phyloP scores from a whole-genome alignment of 2,329 filamentous ascomycete species.

The Dactylella cylindrospora region DNA sequence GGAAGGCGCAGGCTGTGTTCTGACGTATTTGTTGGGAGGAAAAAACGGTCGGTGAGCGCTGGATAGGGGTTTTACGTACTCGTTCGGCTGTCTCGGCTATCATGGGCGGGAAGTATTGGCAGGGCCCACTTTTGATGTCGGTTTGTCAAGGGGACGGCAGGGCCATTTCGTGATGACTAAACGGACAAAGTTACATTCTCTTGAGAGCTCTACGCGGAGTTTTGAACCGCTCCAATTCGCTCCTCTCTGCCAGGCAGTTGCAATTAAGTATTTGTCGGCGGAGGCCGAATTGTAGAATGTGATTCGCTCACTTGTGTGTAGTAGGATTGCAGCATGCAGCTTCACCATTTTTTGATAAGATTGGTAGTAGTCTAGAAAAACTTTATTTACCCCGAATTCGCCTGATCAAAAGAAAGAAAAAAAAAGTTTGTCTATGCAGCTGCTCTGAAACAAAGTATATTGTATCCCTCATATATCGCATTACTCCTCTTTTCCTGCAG shows the following conservation, averaged over 20 bases:
- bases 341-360: not conserved
- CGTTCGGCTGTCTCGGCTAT: conserved; percentile 12
- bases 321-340: too few relatives aligned
- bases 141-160: not conserved
- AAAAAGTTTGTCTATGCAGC: too few relatives aligned
- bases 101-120: not conserved
- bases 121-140: not conserved
- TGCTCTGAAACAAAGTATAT: too few relatives aligned
- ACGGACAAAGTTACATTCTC: too few relatives aligned
- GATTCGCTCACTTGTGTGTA: too few relatives aligned
- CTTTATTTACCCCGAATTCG: too few relatives aligned
- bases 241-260: too few relatives aligned
- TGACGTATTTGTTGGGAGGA: conserved; percentile 18
- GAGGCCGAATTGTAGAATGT: too few relatives aligned
- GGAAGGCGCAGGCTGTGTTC: conserved; percentile 2
- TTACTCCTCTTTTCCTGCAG: not conserved
- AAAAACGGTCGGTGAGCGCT: not conserved
- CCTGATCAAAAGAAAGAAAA: too few relatives aligned
- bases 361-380: not conserved
- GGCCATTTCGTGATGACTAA: conserved; percentile 18
- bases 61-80: conserved; percentile 4
- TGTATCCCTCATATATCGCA: too few relatives aligned
- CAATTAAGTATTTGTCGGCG: too few relatives aligned
- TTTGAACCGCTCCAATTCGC: too few relatives aligned
- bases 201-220: conserved; percentile 15